Conservation (phyloP, 441 rosid species). For the Erysimum pusillum region DNA sequence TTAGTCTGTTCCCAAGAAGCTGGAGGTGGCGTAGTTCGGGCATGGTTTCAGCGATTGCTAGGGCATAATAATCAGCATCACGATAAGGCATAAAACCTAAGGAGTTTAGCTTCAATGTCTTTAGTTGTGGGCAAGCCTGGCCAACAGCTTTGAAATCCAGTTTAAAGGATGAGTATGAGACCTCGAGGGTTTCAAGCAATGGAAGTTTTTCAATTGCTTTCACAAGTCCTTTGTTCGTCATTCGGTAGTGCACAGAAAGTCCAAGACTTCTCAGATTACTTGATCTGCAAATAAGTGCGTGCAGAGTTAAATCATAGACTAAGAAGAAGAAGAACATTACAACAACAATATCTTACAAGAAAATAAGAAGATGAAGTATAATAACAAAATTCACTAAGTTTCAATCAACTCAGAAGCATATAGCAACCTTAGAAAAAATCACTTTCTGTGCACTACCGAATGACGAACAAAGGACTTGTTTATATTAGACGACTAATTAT, state of each 20-base stretch:
- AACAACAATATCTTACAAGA: too few species aligned
- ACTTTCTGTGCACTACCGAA: too few species aligned
- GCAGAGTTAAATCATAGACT: neutral
- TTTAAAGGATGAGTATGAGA: conserved; percentile 45
- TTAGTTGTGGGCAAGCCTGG: conserved; percentile 56
- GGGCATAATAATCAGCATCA: conserved; percentile 58
- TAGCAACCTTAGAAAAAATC: neutral
- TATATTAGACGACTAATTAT: too few species aligned
- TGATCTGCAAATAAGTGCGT: conserved; percentile 44
- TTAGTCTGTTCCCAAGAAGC: conserved; percentile 63
- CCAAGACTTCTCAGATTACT: conserved; percentile 55
- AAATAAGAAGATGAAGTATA: too few species aligned
- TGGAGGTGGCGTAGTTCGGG: conserved; percentile 56
- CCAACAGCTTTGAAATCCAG: conserved; percentile 50
- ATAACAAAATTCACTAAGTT: too few species aligned
- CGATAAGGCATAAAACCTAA: neutral
- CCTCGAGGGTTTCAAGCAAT: conserved; percentile 64
- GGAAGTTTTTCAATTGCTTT: conserved; percentile 54
- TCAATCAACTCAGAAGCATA: neutral
- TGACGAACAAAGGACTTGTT: too few species aligned
- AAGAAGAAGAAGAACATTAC: neutral
- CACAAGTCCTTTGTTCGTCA: conserved; percentile 53
- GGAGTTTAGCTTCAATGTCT: conserved; percentile 55
- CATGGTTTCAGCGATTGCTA: conserved; percentile 64
- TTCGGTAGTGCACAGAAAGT: conserved; percentile 39